Conservation (phyloP, 768 basidiomycete genomes). For the Tylopilus plumbeoviolaceoides region DNA sequence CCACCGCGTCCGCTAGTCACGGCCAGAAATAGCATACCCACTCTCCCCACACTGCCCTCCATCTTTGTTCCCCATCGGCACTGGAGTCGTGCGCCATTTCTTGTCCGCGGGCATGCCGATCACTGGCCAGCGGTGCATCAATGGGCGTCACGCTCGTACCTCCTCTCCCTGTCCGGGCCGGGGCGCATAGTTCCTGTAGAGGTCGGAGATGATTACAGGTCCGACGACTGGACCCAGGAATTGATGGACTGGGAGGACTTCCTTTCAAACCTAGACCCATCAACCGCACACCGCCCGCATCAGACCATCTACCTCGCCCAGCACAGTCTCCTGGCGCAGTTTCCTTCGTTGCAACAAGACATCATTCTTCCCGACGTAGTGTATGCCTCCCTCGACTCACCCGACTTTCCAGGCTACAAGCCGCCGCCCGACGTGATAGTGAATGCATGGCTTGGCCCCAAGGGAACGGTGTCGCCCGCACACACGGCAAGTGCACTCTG, state of each 20-base stretch:
- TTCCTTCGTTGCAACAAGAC: slow-evolving; percentile 72
- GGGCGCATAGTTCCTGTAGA: slow-evolving; percentile 90
- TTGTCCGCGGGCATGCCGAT: slow-evolving; percentile 56
- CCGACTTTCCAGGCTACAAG: slow-evolving; percentile 46
- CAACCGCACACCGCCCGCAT: slow-evolving; percentile 15
- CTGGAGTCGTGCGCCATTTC: slow-evolving; percentile 58
- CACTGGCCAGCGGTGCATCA: slow-evolving; percentile 79
- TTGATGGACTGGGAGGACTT: slow-evolving; percentile 79
- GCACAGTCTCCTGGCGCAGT: slow-evolving; percentile 80
- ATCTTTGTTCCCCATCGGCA: slow-evolving; percentile 48
- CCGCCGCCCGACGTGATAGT: slow-evolving; percentile 65
- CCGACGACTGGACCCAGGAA: slow-evolving; percentile 74
- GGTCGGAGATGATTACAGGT: slow-evolving; percentile 79
- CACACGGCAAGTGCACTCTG: slow-evolving; percentile 62
- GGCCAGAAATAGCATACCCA: slow-evolving; percentile 33
- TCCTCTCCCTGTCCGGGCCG: slow-evolving; percentile 65
- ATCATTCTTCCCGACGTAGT: slow-evolving; percentile 87
- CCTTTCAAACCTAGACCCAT: slow-evolving; percentile 42
- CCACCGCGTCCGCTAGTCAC: slow-evolving; percentile 3
- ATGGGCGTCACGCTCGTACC: slow-evolving; percentile 71
- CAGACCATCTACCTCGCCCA: slow-evolving; percentile 82
- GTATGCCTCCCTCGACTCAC: slow-evolving; percentile 54
- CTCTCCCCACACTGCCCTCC: slow-evolving; percentile 49
- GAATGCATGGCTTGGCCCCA: slow-evolving; percentile 83
- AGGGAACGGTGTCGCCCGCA: slow-evolving; percentile 78